Percentiles rank a stretch among this genome's conserved stretches.
Evolutionary conservation across 2,329 filamentous ascomycete species (phyloP).

Genomic region (Penicillium psychrosexuale): DNA sequence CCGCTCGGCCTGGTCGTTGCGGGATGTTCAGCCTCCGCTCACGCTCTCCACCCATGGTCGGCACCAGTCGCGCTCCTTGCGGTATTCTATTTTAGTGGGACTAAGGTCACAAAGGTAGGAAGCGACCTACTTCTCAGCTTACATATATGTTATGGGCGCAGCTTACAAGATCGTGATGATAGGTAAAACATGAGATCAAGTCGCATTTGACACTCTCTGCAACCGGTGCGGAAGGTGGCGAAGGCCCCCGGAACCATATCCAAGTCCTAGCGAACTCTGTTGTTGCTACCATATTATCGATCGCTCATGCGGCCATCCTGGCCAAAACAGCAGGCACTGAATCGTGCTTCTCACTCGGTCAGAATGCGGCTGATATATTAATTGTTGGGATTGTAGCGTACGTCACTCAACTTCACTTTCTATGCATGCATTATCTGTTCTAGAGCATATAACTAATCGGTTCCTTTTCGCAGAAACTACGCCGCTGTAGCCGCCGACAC

Average conservation of each 20-base stretch:
- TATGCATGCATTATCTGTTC: neutral
- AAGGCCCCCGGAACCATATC: slow-evolving; percentile 76
- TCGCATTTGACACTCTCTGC: slow-evolving; percentile 74
- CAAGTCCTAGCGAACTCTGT: slow-evolving; percentile 90
- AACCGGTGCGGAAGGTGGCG: slow-evolving; percentile 67
- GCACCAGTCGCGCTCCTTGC: slow-evolving; percentile 81
- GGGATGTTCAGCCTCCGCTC: slow-evolving; percentile 68
- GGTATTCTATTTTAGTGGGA: slow-evolving; percentile 85
- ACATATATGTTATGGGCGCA: neutral
- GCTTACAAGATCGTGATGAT: slow-evolving; percentile 1
- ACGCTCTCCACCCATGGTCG: slow-evolving; percentile 90
- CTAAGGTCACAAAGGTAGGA: slow-evolving; percentile 73
- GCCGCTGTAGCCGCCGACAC: slow-evolving; percentile 90
- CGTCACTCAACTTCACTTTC: slow-evolving; percentile 8
- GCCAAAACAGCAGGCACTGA: slow-evolving; percentile 9
- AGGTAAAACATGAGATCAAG: slow-evolving; percentile 88
- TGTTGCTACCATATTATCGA: slow-evolving; percentile 65
- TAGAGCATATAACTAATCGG: neutral
- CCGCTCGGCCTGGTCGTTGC: slow-evolving; percentile 70
- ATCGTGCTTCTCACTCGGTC: slow-evolving; percentile 41
- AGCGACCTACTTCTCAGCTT: neutral
- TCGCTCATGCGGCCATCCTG: slow-evolving; percentile 51
- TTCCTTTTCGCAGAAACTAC: slow-evolving; percentile 60
- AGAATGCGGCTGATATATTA: slow-evolving; percentile 35
- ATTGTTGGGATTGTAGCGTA: slow-evolving; percentile 43